Evolutionary conservation across 352 stramenopile genomes (phyloP).

Genomic region (Phytopythium oedochilum): DNA sequence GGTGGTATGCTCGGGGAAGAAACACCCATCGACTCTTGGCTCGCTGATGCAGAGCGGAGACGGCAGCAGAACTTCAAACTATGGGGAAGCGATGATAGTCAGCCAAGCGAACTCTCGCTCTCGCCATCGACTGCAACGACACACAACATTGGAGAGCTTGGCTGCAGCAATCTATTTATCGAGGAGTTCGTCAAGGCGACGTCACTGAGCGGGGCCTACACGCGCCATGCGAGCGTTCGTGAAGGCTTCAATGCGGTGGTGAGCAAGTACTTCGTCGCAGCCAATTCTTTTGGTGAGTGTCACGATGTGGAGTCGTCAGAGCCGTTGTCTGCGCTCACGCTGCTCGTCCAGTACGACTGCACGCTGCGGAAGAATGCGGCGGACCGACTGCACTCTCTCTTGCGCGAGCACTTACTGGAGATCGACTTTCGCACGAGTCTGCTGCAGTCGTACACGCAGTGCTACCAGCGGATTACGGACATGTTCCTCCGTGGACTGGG

Average conservation of each 20-base stretch:
- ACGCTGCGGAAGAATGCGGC: constrained; percentile 50
- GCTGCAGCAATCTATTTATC: constrained; percentile 71
- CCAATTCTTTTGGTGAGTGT: not conserved
- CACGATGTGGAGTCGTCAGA: not conserved
- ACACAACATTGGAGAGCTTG: constrained; percentile 6
- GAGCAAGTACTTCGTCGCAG: constrained; percentile 33
- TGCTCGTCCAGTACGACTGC: constrained; percentile 72
- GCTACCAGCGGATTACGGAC: constrained; percentile 65
- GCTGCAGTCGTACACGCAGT: constrained; percentile 68
- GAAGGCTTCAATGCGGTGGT: constrained; percentile 55
- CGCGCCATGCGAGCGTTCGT: constrained; percentile 50
- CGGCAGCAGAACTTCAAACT: constrained; percentile 2
- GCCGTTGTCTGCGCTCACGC: constrained; percentile 29
- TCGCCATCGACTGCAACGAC: not conserved
- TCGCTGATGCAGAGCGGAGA: not conserved
- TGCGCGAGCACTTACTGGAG: constrained; percentile 77
- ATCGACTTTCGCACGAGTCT: constrained; percentile 68
- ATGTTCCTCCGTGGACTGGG: constrained; percentile 78
- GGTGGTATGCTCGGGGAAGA: constrained; percentile 11
- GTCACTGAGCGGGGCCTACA: constrained; percentile 46
- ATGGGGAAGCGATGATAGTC: not conserved
- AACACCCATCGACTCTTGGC: constrained; percentile 23
- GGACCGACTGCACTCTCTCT: constrained; percentile 51
- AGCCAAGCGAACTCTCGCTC: not conserved
- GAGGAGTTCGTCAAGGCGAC: constrained; percentile 66